Conservation (phyloP, 2,329 filamentous ascomycete genomes). For the Aspergillaceae sp. region DNA sequence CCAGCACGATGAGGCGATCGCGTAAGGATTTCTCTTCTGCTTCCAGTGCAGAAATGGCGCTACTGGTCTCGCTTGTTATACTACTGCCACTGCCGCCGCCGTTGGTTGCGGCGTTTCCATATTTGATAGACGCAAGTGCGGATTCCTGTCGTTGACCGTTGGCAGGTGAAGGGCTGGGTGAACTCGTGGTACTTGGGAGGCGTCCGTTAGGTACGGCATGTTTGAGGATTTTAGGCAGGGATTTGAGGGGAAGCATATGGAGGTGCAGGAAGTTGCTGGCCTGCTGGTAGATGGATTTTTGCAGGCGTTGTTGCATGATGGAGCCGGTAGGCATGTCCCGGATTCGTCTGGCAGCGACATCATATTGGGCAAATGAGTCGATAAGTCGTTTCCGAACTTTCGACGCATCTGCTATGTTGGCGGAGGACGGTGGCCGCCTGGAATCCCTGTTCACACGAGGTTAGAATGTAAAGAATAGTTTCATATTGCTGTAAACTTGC, state of each 20-base stretch:
- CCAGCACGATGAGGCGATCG: constrained; percentile 72
- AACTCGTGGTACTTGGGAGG: constrained; percentile 16
- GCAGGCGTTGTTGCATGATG: constrained; percentile 63
- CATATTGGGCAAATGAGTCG: constrained; percentile 83
- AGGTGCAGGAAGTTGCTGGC: constrained; percentile 76
- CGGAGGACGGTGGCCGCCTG: constrained; percentile 53
- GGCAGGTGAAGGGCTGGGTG: constrained; percentile 13
- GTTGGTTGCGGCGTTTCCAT: constrained; percentile 43
- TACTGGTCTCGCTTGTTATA: constrained; percentile 46
- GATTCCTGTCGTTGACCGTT: constrained; percentile 26
- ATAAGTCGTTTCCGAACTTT: constrained; percentile 85
- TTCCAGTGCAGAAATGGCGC: constrained; percentile 59
- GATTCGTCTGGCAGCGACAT: constrained; percentile 69
- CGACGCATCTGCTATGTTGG: constrained; percentile 73
- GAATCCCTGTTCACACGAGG: constrained; percentile 42
- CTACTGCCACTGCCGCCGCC: constrained; percentile 44
- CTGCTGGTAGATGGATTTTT: constrained; percentile 73
- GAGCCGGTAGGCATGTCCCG: constrained; percentile 68
- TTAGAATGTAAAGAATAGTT: no score
- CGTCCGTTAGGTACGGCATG: constrained; percentile 49
- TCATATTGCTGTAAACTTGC: constrained; percentile 9
- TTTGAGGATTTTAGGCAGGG: constrained; percentile 59
- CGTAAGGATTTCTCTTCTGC: constrained; percentile 74
- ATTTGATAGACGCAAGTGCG: constrained; percentile 53
- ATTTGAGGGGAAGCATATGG: constrained; percentile 82